Evolutionary conservation across 129 eudicot genomes (phyloP), one percentile per base, ranked within the genome.

Genomic region (Flaveria sonorensis): DNA sequence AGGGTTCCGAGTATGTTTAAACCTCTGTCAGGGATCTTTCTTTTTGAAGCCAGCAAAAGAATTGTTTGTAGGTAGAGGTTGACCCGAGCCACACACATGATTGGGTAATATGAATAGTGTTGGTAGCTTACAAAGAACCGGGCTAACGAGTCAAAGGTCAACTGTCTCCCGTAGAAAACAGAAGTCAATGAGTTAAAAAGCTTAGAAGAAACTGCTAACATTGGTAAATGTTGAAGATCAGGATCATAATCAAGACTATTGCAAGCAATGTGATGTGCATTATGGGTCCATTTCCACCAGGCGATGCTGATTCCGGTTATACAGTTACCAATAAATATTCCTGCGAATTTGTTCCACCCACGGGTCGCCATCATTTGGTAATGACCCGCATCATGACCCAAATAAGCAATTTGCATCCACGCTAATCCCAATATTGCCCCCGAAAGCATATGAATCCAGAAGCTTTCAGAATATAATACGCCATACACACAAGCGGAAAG

Each of bases 201-300:
- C 20, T 75, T 73, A 0, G 85, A 26, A 0, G 97, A 90, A 6
- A 93, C 98, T 0, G 98, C 98, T 14, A 94, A 76, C 82, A 94
- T 84, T 3, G 98, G 98, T 39, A 94, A 71, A 69, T 94, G 98
- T 53, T 94, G 98, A 19, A 94, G 92, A 66, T 94, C 98, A 0
- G 98, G 98, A 69, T 92, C 97, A 15, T 92, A 82, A 74, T 92
- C 96, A 3, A 92, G 92, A 77, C 90, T 85, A 71, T 92, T 92
- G 61, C 92, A 87, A 9, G 97, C 83, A 7, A 89, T 77, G 65
- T 92, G 97, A 68, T 92, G 97, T 21, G 97, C 97, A 36, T 92
- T 92, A 71, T 92, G 97, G 2, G 97, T 92, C 97, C 97, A 92
- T 43, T 92, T 92, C 97, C 97, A 92, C 97, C 97, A 92, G 7